A percentile compares a stretch with the other conserved stretches of the same genome.
phyloP scores from a whole-genome alignment of 495 filamentous ascomycete species.

The Penicillium cinerascens region DNA sequence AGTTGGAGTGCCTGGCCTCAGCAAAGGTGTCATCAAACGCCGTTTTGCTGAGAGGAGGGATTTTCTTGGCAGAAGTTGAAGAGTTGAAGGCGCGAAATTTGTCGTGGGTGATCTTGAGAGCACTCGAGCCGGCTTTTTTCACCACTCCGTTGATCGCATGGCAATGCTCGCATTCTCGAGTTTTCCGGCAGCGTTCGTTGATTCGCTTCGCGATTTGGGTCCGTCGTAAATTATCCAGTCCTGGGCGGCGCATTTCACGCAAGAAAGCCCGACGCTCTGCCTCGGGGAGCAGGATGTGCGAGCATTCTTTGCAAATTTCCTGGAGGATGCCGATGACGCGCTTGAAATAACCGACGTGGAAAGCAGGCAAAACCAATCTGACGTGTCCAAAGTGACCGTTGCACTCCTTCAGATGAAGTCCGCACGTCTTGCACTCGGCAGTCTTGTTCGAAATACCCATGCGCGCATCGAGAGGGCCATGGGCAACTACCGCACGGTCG shows the following conservation, averaged over 20 bases:
- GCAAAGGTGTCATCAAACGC: slow-evolving; percentile 80
- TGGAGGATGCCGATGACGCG: slow-evolving; percentile 85
- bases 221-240: slow-evolving; percentile 80
- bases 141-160: slow-evolving; percentile 80
- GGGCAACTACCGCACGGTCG: slow-evolving; percentile 61
- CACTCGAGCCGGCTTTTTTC: slow-evolving; percentile 70
- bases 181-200: slow-evolving; percentile 82
- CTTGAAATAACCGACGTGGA: slow-evolving; percentile 94
- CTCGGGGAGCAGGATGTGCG: slow-evolving; percentile 74
- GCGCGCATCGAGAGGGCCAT: slow-evolving; percentile 83
- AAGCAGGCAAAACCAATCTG: slow-evolving; percentile 80
- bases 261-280: slow-evolving; percentile 67
- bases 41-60: slow-evolving; percentile 70
- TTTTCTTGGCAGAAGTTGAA: slow-evolving; percentile 80
- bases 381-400: slow-evolving; percentile 96
- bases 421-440: slow-evolving; percentile 76
- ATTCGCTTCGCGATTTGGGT: slow-evolving; percentile 79
- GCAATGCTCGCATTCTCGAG: slow-evolving; percentile 71
- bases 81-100: slow-evolving; percentile 82
- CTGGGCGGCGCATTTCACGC: slow-evolving; percentile 71
- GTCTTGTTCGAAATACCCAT: slow-evolving; percentile 84
- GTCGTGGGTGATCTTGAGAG: slow-evolving; percentile 90
- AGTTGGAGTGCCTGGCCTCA: slow-evolving; percentile 65
- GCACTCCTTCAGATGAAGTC: slow-evolving; percentile 69
- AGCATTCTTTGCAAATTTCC: slow-evolving; percentile 79